Conservation (phyloP, 805 yeast species). For the Cyberlindnera veronae region DNA sequence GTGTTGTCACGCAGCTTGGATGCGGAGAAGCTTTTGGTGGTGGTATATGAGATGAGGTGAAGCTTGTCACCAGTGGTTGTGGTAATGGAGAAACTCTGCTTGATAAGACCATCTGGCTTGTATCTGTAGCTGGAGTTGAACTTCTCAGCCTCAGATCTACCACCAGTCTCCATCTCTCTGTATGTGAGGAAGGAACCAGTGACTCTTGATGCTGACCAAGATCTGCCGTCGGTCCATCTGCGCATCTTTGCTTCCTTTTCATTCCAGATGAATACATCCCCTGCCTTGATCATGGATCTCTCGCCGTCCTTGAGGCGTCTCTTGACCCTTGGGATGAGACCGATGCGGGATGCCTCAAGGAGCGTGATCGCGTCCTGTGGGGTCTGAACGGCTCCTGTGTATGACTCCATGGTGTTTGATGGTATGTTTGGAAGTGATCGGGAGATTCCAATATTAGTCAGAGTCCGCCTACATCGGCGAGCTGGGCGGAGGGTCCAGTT, state of each 20-base stretch:
- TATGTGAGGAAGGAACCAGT: slow-evolving; percentile 60
- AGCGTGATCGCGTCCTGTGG: slow-evolving; percentile 61
- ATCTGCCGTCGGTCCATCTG: slow-evolving; percentile 76
- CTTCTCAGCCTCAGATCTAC: slow-evolving; percentile 1
- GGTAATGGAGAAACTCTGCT: slow-evolving; percentile 59
- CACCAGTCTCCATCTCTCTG: slow-evolving; percentile 48
- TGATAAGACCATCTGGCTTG: slow-evolving; percentile 53
- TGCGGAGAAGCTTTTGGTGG: slow-evolving; percentile 28
- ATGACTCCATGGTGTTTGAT: slow-evolving; percentile 68
- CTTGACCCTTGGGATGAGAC: slow-evolving; percentile 53
- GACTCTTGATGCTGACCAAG: slow-evolving; percentile 72
- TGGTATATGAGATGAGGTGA: slow-evolving; percentile 59
- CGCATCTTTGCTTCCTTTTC: slow-evolving; percentile 68
- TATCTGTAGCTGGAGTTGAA: slow-evolving; percentile 28
- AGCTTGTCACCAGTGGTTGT: slow-evolving; percentile 49
- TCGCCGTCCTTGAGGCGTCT: slow-evolving; percentile 57
- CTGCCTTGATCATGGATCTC: slow-evolving; percentile 44
- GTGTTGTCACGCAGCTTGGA: slow-evolving; percentile 29
- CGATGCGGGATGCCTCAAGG: slow-evolving; percentile 60
- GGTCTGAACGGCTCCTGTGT: slow-evolving; percentile 54
- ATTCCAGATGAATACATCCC: slow-evolving; percentile 69
- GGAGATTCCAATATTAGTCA: too few relatives aligned
- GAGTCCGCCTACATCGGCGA: too few relatives aligned
- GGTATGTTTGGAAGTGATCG: too few relatives aligned
- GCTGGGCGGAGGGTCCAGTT: too few relatives aligned